A percentile compares a stretch with the other conserved stretches of the same genome.
Evolutionary conservation across 2,329 filamentous ascomycete species (phyloP).

Genomic region (Gaeumannomyces tritici): DNA sequence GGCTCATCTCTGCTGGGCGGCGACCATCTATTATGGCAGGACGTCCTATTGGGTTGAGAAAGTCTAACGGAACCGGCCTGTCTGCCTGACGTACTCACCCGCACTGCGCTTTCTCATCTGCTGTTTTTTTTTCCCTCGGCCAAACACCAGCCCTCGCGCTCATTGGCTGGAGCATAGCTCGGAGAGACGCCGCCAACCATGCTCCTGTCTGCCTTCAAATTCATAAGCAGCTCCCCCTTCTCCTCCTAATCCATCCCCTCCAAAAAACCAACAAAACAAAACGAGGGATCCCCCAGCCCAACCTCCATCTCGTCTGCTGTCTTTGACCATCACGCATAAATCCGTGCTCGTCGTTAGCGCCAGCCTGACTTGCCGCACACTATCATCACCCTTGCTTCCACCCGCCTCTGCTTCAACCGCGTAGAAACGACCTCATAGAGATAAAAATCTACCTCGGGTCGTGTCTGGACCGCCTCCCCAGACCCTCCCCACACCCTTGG

Average conservation of each 20-base stretch:
- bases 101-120: neutral
- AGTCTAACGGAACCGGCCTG: neutral
- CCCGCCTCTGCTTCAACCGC: neutral
- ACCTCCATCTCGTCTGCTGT: neutral
- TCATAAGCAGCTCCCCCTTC: constrained; percentile 28
- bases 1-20: neutral
- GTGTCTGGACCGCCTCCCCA: neutral
- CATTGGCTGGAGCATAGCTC: constrained; percentile 29
- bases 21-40: neutral
- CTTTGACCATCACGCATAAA: neutral
- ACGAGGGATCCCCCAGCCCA: neutral
- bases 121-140: neutral
- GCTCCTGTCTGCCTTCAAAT: constrained; percentile 27
- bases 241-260: neutral
- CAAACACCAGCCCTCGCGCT: constrained; percentile 11
- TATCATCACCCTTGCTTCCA: neutral
- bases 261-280: neutral
- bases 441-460: neutral
- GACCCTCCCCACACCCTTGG: neutral
- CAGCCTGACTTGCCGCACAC: neutral
- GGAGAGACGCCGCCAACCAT: constrained; percentile 30
- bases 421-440: neutral
- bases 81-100: constrained; percentile 3
- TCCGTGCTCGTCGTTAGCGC: neutral
- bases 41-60: neutral